Evolutionary conservation across 306 rosid genomes (phyloP).

Genomic region (Macrotyloma uniflorum): DNA sequence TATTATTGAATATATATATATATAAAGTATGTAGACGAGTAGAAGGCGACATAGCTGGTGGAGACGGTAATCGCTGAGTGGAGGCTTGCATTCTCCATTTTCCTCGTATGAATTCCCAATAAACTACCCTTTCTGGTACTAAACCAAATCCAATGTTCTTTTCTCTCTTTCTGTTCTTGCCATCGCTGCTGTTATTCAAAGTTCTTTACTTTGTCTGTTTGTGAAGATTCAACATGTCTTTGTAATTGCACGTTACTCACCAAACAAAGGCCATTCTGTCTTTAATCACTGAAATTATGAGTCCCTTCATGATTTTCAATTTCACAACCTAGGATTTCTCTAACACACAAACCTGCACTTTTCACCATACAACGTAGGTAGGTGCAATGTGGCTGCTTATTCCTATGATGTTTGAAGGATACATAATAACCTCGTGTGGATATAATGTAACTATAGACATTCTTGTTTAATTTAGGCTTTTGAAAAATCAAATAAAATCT

Average conservation of each 20-base stretch:
- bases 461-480: not conserved
- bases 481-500: not conserved
- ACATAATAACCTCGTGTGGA: not conserved
- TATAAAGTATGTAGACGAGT: too few relatives aligned
- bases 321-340: not conserved
- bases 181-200: not conserved
- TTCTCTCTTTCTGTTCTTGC: not conserved
- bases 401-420: not conserved
- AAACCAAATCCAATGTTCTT: not conserved
- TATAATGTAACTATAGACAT: not conserved
- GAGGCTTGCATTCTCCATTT: slow-evolving; percentile 9
- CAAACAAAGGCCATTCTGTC: not conserved
- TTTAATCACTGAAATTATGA: not conserved
- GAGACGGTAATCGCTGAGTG: not conserved
- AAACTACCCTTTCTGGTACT: not conserved
- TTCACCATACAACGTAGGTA: not conserved
- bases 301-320: not conserved
- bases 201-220: not conserved
- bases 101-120: not conserved
- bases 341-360: not conserved
- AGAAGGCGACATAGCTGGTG: not conserved
- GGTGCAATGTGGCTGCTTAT: not conserved
- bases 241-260: not conserved
- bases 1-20: too few relatives aligned
- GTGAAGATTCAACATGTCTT: not conserved